Base-by-base conservation (phyloP, 768 basidiomycete genomes). In the Pilatotrama ljubarskyi region DNA sequence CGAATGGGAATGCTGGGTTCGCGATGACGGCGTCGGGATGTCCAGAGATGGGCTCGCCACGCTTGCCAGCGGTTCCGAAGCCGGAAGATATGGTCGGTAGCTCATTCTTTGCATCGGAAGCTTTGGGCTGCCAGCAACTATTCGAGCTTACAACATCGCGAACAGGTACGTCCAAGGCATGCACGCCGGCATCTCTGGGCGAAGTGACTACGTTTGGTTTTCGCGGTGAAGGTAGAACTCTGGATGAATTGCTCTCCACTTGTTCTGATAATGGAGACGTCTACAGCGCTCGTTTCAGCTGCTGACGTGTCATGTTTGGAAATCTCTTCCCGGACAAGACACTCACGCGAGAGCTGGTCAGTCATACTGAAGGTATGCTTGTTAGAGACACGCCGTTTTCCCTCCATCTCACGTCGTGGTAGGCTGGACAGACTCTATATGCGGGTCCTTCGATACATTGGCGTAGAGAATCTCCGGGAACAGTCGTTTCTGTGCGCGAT, bases 21-120 rank as follows among this genome's bases (percentile, higher is more conserved):
- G 81, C 66, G 96, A 98, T 74, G 82, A 97, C 69, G 96, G 96
- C 0, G 66, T 66, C 53, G 96, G 96, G 1, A 87, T 98, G 50
- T 74, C 74, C 37, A 83, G 81, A 68, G 81, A 82, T 6, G 83
- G 82, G 1, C 75, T 97, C 63, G 73, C 69, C 25, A 61, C 75
- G 15, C 75, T 95, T 8, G 85, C 81, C 5, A 74, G 74, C 59
- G 81, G 76, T 6, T 73, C 75, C 22, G 81, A 84, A 60, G 73
- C 71, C 36, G 83, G 83, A 52, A 76, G 93, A 59, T 92, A 93
- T 74, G 80, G 90, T 92, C 70, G 64, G 90, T 76, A 11, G n/a
- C 29, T 44, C 54, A 25, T 55, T n/a, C 25, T 32, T 25, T 55
- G 8, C 11, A n/a, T 32, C 49, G 5, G 8, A 6, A 11, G n/a